Evolutionary conservation across 2,329 filamentous ascomycete genomes (phyloP).

Genomic region (Fusarium sp.): DNA sequence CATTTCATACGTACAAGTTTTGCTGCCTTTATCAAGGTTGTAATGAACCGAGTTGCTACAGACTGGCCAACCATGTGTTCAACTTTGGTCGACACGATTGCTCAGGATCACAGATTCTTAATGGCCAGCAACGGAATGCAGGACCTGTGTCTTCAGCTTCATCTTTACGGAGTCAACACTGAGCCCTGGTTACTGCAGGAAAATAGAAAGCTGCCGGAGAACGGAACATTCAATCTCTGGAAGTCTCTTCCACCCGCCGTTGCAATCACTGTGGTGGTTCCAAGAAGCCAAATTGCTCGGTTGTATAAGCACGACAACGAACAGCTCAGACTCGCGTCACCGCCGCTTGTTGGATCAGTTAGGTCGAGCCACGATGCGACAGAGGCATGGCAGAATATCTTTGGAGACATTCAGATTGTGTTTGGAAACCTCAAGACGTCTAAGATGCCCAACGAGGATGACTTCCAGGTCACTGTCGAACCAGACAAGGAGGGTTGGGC

Average conservation of each 20-base stretch:
- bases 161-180: conserved; percentile 50
- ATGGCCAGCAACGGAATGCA: conserved; percentile 49
- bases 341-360: conserved; percentile 48
- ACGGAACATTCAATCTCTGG: conserved; percentile 53
- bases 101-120: conserved; percentile 45
- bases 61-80: conserved; percentile 50
- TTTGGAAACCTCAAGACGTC: conserved; percentile 53
- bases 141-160: conserved; percentile 52
- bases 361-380: conserved; percentile 37
- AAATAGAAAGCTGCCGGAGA: conserved; percentile 27
- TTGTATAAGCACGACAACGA: conserved; percentile 40
- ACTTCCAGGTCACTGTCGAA: conserved; percentile 48
- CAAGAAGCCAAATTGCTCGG: conserved; percentile 43
- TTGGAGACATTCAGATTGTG: conserved; percentile 54
- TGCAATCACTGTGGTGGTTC: conserved; percentile 53
- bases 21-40: conserved; percentile 52
- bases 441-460: conserved; percentile 44
- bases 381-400: conserved; percentile 51
- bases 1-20: conserved; percentile 55
- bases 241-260: conserved; percentile 50
- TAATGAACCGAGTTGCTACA: conserved; percentile 50
- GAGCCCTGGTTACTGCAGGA: conserved; percentile 47
- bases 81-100: conserved; percentile 46
- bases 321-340: conserved; percentile 36
- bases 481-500: conserved; percentile 53